Conservation (phyloP, 495 filamentous ascomycete species). For the Talaromyces wortmannii region DNA sequence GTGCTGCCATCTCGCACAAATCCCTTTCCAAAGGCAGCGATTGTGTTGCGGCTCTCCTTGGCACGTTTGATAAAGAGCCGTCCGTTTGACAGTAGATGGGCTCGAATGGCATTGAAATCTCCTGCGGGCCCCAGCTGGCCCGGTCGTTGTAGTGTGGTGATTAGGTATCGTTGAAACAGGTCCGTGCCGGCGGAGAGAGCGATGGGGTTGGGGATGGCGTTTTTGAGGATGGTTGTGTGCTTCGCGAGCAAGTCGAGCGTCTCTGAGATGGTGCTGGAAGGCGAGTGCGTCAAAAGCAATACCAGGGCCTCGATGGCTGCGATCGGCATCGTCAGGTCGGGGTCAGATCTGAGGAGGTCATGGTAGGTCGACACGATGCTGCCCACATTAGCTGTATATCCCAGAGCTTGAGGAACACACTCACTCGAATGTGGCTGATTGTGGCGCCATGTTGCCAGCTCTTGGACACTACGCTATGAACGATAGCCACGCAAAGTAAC, state of each 20-base stretch:
- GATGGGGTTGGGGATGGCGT: constrained; percentile 75
- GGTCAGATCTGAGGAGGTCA: constrained; percentile 55
- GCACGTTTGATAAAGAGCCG: constrained; percentile 79
- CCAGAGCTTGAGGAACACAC: not conserved
- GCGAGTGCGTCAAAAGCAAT: constrained; percentile 66
- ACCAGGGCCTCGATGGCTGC: constrained; percentile 93
- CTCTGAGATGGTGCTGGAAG: constrained; percentile 83
- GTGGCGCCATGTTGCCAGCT: constrained; percentile 25
- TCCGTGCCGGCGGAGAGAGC: constrained; percentile 88
- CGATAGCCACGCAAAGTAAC: too few relatives aligned
- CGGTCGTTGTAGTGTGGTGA: constrained; percentile 57
- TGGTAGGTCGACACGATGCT: constrained; percentile 56
- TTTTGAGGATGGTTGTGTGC: constrained; percentile 66
- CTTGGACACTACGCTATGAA: not conserved
- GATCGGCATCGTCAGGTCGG: constrained; percentile 88
- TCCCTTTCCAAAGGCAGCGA: constrained; percentile 68
- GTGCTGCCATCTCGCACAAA: constrained; percentile 71
- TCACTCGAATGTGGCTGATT: constrained; percentile 16
- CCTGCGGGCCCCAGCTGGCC: constrained; percentile 43
- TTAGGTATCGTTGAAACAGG: constrained; percentile 89
- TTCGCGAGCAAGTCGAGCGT: constrained; percentile 77
- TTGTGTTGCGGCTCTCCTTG: constrained; percentile 75
- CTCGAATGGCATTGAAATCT: constrained; percentile 75
- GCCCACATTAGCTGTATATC: not conserved
- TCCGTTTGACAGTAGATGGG: constrained; percentile 76